Percentiles rank a stretch among this genome's conserved stretches.
phyloP scores from a whole-genome alignment of 768 basidiomycete species.

The Chalciporus piperatus region DNA sequence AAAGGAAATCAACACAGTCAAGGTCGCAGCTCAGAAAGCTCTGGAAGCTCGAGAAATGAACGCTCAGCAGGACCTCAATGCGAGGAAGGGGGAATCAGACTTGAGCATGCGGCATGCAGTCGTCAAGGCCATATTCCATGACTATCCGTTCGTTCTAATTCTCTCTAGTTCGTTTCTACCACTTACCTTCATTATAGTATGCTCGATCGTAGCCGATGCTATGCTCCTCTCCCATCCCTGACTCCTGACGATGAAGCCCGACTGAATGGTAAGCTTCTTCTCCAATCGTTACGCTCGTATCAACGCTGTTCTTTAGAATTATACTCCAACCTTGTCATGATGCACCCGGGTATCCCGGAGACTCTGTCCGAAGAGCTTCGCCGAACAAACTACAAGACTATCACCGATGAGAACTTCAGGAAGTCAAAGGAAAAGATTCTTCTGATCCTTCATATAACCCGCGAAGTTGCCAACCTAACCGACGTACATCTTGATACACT shows the following conservation, averaged over 20 bases:
- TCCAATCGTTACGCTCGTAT: neutral
- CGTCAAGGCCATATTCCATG: constrained; percentile 26
- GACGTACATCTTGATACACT: constrained; percentile 14
- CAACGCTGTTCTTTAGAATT: constrained; percentile 6
- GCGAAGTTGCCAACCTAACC: constrained; percentile 9
- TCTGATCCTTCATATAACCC: constrained; percentile 16
- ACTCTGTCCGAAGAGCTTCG: constrained; percentile 18
- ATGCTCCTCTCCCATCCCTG: constrained; percentile 10
- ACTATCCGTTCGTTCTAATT: constrained; percentile 18
- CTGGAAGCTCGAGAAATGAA: constrained; percentile 9
- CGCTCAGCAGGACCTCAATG: constrained; percentile 9
- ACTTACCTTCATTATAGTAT: constrained; percentile 3
- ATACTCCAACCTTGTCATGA: constrained; percentile 13
- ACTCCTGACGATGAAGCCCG: constrained; percentile 14
- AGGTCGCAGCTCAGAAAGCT: neutral
- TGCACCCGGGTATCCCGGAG: constrained; percentile 20
- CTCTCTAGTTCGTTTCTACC: neutral
- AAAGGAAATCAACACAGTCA: constrained; percentile 13
- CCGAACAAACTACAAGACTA: constrained; percentile 10
- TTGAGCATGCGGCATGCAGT: constrained; percentile 21
- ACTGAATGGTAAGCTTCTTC: constrained; percentile 8
- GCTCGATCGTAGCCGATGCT: constrained; percentile 18
- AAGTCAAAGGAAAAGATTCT: constrained; percentile 24
- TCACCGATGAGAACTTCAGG: constrained; percentile 19
- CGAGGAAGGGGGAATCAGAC: constrained; percentile 14